phyloP scores from a whole-genome alignment of 176 grass and related monocot species.

The Aegilops speltoides region DNA sequence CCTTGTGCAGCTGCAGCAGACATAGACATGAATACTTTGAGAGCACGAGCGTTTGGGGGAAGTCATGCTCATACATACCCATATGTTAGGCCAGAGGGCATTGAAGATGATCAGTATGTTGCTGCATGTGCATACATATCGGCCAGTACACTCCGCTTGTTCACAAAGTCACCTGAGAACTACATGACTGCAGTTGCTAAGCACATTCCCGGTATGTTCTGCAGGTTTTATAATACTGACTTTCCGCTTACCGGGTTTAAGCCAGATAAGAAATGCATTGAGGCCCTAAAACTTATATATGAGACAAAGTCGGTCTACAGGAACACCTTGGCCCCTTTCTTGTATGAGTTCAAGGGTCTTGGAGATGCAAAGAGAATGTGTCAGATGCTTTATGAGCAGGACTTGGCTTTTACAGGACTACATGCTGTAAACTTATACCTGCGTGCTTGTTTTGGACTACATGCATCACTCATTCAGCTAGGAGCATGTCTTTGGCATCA shows the following conservation, averaged over 20 bases:
- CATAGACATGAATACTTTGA: conserved; percentile 8
- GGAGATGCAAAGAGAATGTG: not conserved
- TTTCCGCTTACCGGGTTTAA: conserved; percentile 19
- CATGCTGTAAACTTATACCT: not conserved
- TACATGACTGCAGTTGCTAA: conserved; percentile 3
- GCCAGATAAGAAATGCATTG: not conserved
- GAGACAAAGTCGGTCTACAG: not conserved
- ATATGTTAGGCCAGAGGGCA: not conserved
- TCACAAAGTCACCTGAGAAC: not conserved
- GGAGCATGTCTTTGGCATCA: not conserved
- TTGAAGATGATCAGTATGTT: conserved; percentile 10
- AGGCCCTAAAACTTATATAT: not conserved
- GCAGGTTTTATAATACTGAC: not conserved
- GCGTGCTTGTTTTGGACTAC: not conserved
- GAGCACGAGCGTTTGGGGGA: too few species aligned
- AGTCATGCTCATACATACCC: not conserved
- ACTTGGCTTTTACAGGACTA: not conserved
- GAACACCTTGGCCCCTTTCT: conserved; percentile 12
- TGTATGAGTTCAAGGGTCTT: conserved; percentile 8
- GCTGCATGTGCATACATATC: conserved; percentile 13
- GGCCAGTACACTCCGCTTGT: conserved; percentile 8
- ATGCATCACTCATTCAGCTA: conserved; percentile 3
- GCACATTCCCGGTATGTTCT: not conserved
- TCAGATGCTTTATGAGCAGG: conserved; percentile 18
- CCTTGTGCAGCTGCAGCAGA: not conserved